Evolutionary conservation across 1,284 basidiomycete species (phyloP).

Genomic region (Singerocomus inundabilis): DNA sequence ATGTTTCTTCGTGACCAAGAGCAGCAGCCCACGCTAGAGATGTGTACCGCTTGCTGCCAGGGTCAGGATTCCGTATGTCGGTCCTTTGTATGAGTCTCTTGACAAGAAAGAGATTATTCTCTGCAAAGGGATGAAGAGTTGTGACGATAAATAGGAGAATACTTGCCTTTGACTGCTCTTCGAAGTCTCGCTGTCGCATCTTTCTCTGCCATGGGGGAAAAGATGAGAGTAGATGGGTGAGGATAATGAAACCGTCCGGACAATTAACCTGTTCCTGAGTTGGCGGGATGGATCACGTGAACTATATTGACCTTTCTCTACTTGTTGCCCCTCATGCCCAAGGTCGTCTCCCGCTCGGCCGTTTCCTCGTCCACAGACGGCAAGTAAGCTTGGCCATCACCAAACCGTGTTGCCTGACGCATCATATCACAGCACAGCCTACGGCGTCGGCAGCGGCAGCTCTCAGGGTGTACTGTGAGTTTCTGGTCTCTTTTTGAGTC

Average conservation of each 20-base stretch:
- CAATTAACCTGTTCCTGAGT: constrained; percentile 26
- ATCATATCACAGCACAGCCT: constrained; percentile 56
- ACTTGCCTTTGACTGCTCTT: constrained; percentile 73
- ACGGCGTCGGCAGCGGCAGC: constrained; percentile 76
- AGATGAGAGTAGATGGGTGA: constrained; percentile 20
- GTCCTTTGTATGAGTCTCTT: constrained; percentile 77
- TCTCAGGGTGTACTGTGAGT: constrained; percentile 76
- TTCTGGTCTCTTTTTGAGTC: constrained; percentile 4
- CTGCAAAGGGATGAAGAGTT: constrained; percentile 41
- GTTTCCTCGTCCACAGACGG: constrained; percentile 77
- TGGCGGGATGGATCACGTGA: constrained; percentile 29
- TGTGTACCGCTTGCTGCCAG: constrained; percentile 70
- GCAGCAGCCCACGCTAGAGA: constrained; percentile 87
- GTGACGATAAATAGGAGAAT: constrained; percentile 5
- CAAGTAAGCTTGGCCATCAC: constrained; percentile 38
- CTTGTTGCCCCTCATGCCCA: constrained; percentile 54
- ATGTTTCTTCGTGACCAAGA: constrained; percentile 83
- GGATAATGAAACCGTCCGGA: constrained; percentile 26
- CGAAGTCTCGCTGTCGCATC: constrained; percentile 72
- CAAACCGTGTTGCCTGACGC: constrained; percentile 5
- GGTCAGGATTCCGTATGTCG: constrained; percentile 87
- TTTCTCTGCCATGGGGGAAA: constrained; percentile 69
- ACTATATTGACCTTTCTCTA: background rate
- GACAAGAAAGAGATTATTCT: constrained; percentile 90
- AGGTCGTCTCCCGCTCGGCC: constrained; percentile 78